Evolutionary conservation across 1,139 yeast species (phyloP), one percentile per base, ranked within the genome.

Genomic region (Pichia sp.): DNA sequence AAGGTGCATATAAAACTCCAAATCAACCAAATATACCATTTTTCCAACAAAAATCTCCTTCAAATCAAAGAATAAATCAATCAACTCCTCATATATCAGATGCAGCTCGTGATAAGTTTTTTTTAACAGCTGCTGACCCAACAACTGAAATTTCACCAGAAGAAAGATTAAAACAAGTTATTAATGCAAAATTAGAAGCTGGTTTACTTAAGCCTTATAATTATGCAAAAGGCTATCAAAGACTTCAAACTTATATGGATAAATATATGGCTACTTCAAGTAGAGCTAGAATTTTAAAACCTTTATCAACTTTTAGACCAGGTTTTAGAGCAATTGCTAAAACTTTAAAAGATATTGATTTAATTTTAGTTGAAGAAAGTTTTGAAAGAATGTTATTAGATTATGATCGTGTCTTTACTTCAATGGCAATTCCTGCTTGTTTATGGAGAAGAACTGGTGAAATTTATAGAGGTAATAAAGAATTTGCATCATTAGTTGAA

Each of bases 401-500:
- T 57, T 90, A 92, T 59, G 98, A 92, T 62, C 74, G 98, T 39
- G 97, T 92, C 3, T 92, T 92, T 64, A 89, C 97, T 0, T 84
- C 96, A 6, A 89, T 90, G 96, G 96, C 97, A 8, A 89, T 92
- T 46, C 98, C 98, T 0, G 97, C 97, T 0, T 90, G 97, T 66
- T 71, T 92, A 34, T 92, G 98, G 97, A 72, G 97, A 58, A 81
- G 98, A 56, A 90, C 98, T 0, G 98, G 98, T 2, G 97, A 92
- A 57, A 90, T 92, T 4, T 92, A 87, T 58, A 70, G 97, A 51
- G 97, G 97, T 1, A 92, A 92, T 63, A 89, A 90, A 62, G 97
- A 92, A 63, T 92, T 92, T 74, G 98, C 97, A 0, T 86, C 94
- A 3, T 66, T 92, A 51, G 97, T 90, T 1, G 96, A 90, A n/a